Evolutionary conservation across 768 basidiomycete species (phyloP).

Genomic region (Steccherinum ochraceum): DNA sequence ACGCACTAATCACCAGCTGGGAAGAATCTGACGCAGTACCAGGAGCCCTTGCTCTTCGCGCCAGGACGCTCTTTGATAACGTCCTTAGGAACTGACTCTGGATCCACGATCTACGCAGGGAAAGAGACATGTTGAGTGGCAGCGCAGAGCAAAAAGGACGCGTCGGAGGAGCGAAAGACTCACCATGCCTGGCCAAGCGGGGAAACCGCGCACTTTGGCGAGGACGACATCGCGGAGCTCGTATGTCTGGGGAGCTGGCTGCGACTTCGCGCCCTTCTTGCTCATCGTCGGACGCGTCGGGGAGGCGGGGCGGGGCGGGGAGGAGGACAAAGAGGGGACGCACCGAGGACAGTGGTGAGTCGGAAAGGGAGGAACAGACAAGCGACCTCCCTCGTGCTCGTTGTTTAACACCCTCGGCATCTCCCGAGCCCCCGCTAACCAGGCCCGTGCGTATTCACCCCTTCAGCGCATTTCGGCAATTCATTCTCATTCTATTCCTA

Average conservation of each 20-base stretch:
- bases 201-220: slow-evolving; percentile 89
- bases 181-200: slow-evolving; percentile 94
- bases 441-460: not conserved
- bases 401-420: not conserved
- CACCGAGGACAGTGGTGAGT: not conserved
- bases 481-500: not conserved
- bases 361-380: not conserved
- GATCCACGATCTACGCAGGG: slow-evolving; percentile 67
- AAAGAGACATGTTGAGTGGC: slow-evolving; percentile 8
- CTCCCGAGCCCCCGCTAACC: not conserved
- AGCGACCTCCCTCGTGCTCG: not conserved
- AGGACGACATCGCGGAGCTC: slow-evolving; percentile 80
- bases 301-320: slow-evolving; percentile 3
- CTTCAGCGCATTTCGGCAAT: not conserved
- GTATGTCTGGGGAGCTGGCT: slow-evolving; percentile 33
- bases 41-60: slow-evolving; percentile 47
- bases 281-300: slow-evolving; percentile 26
- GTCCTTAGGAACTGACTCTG: slow-evolving; percentile 48
- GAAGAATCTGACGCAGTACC: slow-evolving; percentile 83
- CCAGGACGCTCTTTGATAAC: slow-evolving; percentile 69
- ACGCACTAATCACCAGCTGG: slow-evolving; percentile 92
- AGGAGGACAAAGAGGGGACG: not conserved
- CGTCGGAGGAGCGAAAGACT: slow-evolving; percentile 27
- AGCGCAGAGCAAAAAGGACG: not conserved
- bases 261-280: slow-evolving; percentile 47